phyloP scores from a whole-genome alignment of 2,329 filamentous ascomycete genomes.

The Mycosphaerella sp. region DNA sequence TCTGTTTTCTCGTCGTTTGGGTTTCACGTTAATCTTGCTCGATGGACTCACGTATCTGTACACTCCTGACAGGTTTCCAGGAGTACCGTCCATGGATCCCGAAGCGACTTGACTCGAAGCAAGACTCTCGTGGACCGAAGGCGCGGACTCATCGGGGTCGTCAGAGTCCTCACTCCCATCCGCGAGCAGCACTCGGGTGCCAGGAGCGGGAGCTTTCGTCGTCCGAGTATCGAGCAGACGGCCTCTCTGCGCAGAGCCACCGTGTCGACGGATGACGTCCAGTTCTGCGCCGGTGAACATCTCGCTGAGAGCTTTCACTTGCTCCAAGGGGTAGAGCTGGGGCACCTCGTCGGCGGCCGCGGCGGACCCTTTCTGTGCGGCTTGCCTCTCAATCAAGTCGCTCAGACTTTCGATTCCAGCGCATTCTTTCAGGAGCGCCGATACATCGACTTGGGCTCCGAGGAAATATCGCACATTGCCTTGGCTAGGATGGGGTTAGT shows the following conservation, averaged over 20 bases:
- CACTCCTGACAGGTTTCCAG: constrained; percentile 13
- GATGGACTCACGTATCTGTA: constrained; percentile 14
- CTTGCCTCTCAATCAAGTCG: constrained; percentile 8
- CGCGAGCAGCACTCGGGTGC: constrained; percentile 11
- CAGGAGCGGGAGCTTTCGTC: background rate
- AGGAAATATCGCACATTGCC: constrained; percentile 63
- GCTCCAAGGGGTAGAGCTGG: constrained; percentile 23
- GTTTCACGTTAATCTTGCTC: too few species aligned
- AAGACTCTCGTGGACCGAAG: background rate
- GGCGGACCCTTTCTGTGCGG: background rate
- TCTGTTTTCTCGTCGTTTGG: too few species aligned
- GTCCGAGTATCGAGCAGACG: background rate
- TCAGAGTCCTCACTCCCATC: constrained; percentile 10
- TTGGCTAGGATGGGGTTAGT: constrained; percentile 42
- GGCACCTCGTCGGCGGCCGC: constrained; percentile 40
- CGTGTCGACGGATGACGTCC: constrained; percentile 10
- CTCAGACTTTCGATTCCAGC: constrained; percentile 58
- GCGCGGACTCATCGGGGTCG: background rate
- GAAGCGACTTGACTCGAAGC: background rate
- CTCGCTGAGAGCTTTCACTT: constrained; percentile 14
- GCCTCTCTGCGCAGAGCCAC: constrained; percentile 9
- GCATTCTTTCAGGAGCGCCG: constrained; percentile 59
- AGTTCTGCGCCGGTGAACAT: constrained; percentile 13
- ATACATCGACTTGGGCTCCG: constrained; percentile 66
- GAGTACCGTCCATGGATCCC: constrained; percentile 1